Evolutionary conservation across 257 asterid genomes (phyloP), one percentile per base, ranked within the genome.

Genomic region (Ilex aquifolium): DNA sequence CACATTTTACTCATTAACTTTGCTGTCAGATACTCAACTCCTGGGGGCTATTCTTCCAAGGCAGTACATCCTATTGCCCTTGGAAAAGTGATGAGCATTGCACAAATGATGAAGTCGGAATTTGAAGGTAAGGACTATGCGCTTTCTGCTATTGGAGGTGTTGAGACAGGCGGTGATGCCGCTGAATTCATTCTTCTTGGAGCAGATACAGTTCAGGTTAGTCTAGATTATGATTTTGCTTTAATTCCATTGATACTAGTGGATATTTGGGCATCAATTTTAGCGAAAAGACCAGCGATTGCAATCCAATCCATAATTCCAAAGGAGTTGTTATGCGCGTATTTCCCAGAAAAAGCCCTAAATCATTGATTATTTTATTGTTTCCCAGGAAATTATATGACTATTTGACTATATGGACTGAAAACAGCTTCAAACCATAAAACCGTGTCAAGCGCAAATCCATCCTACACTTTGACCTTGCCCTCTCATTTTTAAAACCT

Each of bases 11-110:
- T 31, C 13, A 42, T 51, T 60, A 51, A 8, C 32, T 58, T 59
- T 49, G 55, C 65, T 48, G 32, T 54, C 57, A 92, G 99, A 58
- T 92, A 92, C 79, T 92, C 97, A 14, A 92, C 97, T 15, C 97
- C 99, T 13, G 97, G 98, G 44, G 98, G 98, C 62, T 92, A 92
- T 73, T 92, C 99, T 30, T 66, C 95, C 9, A 92, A 87, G 82
- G 99, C 99, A 16, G 97, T 92, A 52, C 99, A 92, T 74, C 99
- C 99, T 40, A 92, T 92, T 73, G 99, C 99, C 31, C 97, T 92
- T 69, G 99, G 90, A 67, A 92, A 89, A 75, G 99, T 92, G 55
- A 88, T 92, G 97, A 83, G 63, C 85, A 89, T 89, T 53, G 96
- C 97, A 5, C 74, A 65, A 82, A 88, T 92, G 99, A 87, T 92